These are phyloP conservation scores for Dentipellis fragilis DNA, from an alignment of 768 basidiomycete species.

Conservation along the genomic window DNA sequence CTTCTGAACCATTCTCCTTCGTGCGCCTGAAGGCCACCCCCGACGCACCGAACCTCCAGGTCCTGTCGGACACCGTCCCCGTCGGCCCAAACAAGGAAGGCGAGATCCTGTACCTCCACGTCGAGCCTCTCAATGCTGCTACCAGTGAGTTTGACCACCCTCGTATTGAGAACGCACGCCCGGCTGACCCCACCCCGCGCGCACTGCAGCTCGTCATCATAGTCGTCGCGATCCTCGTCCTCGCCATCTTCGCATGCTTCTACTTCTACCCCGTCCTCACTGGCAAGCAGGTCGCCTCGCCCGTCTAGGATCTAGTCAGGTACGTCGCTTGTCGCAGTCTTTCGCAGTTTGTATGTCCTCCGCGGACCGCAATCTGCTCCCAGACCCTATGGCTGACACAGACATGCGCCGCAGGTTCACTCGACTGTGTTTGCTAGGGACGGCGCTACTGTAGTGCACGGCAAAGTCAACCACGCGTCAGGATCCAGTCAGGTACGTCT, in stretches of 20 bases:
- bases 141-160: slow-evolving; percentile 1
- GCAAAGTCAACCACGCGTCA: too few species aligned
- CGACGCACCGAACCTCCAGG: background rate
- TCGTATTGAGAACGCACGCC: background rate
- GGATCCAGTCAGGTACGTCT: too few species aligned
- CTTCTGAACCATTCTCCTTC: background rate
- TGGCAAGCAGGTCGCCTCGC: background rate
- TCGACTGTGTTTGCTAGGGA: too few species aligned
- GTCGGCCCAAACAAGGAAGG: background rate
- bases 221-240: background rate
- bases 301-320: background rate
- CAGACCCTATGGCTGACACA: too few species aligned
- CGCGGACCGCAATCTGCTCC: too few species aligned
- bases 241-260: slow-evolving; percentile 7
- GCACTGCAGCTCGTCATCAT: slow-evolving; percentile 1
- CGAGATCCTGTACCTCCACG: slow-evolving; percentile 1
- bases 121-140: slow-evolving; percentile 6
- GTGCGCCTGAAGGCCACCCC: background rate
- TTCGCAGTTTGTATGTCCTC: too few species aligned
- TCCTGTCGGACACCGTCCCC: background rate
- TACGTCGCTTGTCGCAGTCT: too few species aligned
- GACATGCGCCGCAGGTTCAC: too few species aligned
- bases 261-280: slow-evolving; percentile 7
- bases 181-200: background rate
- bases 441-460: too few species aligned